A percentile compares a stretch with the other conserved stretches of the same genome.
These are phyloP conservation scores for Psidium friedrichsthalianum DNA, from an alignment of 345 rosid genomes.

Conservation along the genomic window DNA sequence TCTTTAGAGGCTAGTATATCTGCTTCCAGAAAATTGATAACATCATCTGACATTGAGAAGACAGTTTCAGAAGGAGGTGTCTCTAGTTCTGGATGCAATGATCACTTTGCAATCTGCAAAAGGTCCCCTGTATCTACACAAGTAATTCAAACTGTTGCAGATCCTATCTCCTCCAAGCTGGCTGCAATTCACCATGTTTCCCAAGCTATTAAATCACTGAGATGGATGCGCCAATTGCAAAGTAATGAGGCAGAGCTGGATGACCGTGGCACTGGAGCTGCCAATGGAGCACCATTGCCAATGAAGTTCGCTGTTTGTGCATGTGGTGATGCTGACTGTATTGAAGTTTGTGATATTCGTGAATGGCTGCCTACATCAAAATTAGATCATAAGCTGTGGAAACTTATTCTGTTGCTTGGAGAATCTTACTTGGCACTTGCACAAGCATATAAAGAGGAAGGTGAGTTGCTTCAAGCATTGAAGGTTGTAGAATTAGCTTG, in stretches of 20 bases:
- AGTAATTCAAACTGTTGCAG: slow-evolving; percentile 41
- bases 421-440: slow-evolving; percentile 89
- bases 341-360: slow-evolving; percentile 90
- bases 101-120: slow-evolving; percentile 23
- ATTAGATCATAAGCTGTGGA: slow-evolving; percentile 80
- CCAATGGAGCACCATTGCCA: slow-evolving; percentile 24
- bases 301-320: slow-evolving; percentile 55
- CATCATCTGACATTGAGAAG: slow-evolving; percentile 9
- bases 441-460: slow-evolving; percentile 74
- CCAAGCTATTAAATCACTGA: slow-evolving; percentile 90
- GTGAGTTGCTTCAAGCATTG: slow-evolving; percentile 72
- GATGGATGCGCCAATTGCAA: slow-evolving; percentile 84
- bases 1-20: slow-evolving; percentile 26
- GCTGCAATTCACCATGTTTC: slow-evolving; percentile 93
- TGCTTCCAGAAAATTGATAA: slow-evolving; percentile 12
- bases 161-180: slow-evolving; percentile 66
- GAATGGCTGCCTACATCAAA: slow-evolving; percentile 92
- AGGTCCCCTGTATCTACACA: slow-evolving; percentile 21
- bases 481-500: slow-evolving; percentile 78
- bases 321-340: slow-evolving; percentile 95
- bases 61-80: slow-evolving; percentile 8
- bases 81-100: slow-evolving; percentile 14
- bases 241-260: slow-evolving; percentile 29
- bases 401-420: slow-evolving; percentile 90
- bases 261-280: slow-evolving; percentile 11